Evolutionary conservation across 2,329 filamentous ascomycete genomes (phyloP), one percentile per base, ranked within the genome.

Genomic region (Colletotrichum costaricense): DNA sequence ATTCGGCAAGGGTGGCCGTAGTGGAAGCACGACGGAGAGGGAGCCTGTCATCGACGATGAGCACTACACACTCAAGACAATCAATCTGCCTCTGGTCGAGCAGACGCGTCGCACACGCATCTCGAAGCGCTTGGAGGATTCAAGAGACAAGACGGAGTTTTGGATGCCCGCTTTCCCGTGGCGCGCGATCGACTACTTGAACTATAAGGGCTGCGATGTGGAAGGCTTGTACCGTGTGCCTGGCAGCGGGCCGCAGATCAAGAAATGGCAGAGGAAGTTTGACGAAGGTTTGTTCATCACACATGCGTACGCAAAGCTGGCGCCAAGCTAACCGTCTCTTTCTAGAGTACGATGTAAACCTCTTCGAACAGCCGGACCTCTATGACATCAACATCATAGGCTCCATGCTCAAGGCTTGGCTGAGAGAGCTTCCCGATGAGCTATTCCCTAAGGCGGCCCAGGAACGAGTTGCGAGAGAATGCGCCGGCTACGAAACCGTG

Each of bases 101-200:
- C 96, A 98, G 83, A 95, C 95, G 7, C 91, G 96, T n/a, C 87
- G 92, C 75, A 98, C 96, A 0, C 90, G 96, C 75, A 98, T 98
- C 80, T 97, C 95, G 8, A 97, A 96, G 83, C 91, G 93, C 35
- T 86, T 98, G 56, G 94, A 97, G 79, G 91, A 94, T 74, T 98
- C 95, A 11, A 91, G 93, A 75, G 96, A 98, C 80, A 98, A 98
- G 87, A 98, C 96, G 0, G 96, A 98, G 80, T 98, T 97, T 80
- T 98, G 96, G 96, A 98, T 98, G 95, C 96, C 96, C 14, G 94
- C 95, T 7, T 92, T 98, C 72, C 95, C 96, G 0, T 98, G 96
- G 93, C 90, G 96, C 75, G 97, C 95, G 72, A 98, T 98, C 76
- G 96, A 98, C 84, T 98, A 97, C 81, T 87, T 98, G 65, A 98